Conservation (phyloP, 805 yeast genomes). For the Suhomyces canberraensis region DNA sequence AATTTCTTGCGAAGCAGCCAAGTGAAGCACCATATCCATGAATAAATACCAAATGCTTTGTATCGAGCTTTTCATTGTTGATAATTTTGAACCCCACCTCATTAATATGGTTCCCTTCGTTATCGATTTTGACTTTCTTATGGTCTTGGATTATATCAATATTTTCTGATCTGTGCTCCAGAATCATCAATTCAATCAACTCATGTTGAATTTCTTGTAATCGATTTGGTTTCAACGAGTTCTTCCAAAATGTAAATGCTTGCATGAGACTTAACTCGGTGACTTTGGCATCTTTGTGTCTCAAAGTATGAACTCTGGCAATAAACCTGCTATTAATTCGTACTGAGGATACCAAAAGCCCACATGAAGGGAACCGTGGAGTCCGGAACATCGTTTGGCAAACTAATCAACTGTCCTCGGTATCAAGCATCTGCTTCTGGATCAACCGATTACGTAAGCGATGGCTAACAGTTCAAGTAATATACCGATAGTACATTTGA, state of each 20-base stretch:
- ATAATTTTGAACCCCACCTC: slow-evolving; percentile 31
- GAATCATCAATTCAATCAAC: slow-evolving; percentile 34
- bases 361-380: no score
- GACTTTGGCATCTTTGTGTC: neutral
- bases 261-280: neutral
- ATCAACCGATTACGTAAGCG: no score
- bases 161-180: slow-evolving; percentile 20
- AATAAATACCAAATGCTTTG: slow-evolving; percentile 46
- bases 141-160: slow-evolving; percentile 16
- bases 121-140: slow-evolving; percentile 21
- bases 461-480: no score
- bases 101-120: slow-evolving; percentile 27
- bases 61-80: slow-evolving; percentile 18
- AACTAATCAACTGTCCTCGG: no score
- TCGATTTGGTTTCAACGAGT: slow-evolving; percentile 21
- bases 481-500: no score
- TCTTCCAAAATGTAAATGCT: slow-evolving; percentile 16
- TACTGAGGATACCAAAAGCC: no score
- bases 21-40: slow-evolving; percentile 58
- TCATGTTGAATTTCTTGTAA: slow-evolving; percentile 32
- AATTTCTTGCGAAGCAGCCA: slow-evolving; percentile 56
- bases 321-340: no score
- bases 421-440: no score
- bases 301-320: neutral
- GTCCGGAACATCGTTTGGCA: no score